A percentile compares a stretch with the other conserved stretches of the same genome.
Evolutionary conservation across 495 filamentous ascomycete species (phyloP).

Genomic region (Copromyces sp.): DNA sequence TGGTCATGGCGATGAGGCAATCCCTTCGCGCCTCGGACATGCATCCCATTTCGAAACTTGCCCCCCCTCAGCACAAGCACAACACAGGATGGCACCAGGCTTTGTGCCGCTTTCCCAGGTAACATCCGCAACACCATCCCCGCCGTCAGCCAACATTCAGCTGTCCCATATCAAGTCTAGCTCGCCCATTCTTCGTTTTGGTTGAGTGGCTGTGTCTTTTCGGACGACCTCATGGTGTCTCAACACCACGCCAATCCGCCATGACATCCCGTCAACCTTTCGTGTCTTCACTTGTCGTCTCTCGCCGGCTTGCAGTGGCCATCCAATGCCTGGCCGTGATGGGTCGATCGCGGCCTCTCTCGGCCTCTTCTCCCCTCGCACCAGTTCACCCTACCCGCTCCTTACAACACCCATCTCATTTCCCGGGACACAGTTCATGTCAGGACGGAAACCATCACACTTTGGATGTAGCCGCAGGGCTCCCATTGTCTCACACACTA

Average conservation of each 20-base stretch:
- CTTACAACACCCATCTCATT: neutral
- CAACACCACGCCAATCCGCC: neutral
- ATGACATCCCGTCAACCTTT: neutral
- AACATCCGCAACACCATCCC: neutral
- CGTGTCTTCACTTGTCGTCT: neutral
- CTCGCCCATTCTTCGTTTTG: neutral
- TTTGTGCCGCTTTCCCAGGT: neutral
- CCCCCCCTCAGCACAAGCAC: neutral
- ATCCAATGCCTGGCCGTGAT: neutral
- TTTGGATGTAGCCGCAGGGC: neutral
- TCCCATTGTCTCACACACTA: neutral
- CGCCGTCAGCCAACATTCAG: neutral
- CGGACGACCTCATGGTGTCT: neutral
- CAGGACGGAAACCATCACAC: neutral
- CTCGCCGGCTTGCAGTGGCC: neutral
- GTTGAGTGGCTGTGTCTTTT: neutral
- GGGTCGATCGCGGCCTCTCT: neutral
- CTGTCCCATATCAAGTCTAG: neutral
- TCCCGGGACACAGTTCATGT: neutral
- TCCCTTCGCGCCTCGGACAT: neutral
- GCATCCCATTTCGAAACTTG: neutral
- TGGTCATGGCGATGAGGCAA: too few relatives aligned
- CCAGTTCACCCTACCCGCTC: neutral
- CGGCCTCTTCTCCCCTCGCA: neutral
- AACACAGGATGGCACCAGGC: neutral